phyloP scores from a whole-genome alignment of 208 protist species.

The Leishmania tarentolae region DNA sequence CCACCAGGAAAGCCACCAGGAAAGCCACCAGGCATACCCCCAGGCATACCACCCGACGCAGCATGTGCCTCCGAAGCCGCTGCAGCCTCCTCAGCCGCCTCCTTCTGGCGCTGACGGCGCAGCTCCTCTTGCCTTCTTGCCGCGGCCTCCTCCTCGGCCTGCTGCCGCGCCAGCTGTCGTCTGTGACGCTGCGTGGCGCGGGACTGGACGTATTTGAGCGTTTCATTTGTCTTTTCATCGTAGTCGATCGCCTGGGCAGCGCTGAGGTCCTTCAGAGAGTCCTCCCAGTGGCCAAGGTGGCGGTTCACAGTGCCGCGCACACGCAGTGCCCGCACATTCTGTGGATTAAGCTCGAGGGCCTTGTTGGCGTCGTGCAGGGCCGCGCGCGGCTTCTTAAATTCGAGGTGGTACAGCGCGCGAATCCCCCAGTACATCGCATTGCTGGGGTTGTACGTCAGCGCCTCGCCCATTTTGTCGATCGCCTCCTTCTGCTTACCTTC shows the following conservation, averaged over 20 bases:
- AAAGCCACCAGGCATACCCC: conserved; percentile 52
- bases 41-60: conserved; percentile 40
- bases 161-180: conserved; percentile 35
- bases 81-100: conserved; percentile 34
- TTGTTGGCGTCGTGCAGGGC: conserved; percentile 68
- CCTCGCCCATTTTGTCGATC: conserved; percentile 61
- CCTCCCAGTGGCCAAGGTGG: conserved; percentile 68
- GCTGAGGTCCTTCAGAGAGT: conserved; percentile 68
- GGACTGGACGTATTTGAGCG: conserved; percentile 52
- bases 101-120: conserved; percentile 51
- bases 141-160: conserved; percentile 46
- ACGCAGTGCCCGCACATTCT: conserved; percentile 77
- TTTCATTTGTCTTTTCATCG: conserved; percentile 53
- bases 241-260: conserved; percentile 81
- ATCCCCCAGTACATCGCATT: conserved; percentile 85
- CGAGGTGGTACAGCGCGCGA: conserved; percentile 60
- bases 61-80: conserved; percentile 25
- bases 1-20: conserved; percentile 51
- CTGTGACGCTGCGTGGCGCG: conserved; percentile 44
- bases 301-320: conserved; percentile 72
- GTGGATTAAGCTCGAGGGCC: conserved; percentile 60
- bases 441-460: conserved; percentile 51
- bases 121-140: conserved; percentile 34
- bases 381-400: conserved; percentile 45
- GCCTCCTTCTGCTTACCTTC: conserved; percentile 57